phyloP scores from a whole-genome alignment of 148 eudicot species.

The Hydrangea macrophylla region DNA sequence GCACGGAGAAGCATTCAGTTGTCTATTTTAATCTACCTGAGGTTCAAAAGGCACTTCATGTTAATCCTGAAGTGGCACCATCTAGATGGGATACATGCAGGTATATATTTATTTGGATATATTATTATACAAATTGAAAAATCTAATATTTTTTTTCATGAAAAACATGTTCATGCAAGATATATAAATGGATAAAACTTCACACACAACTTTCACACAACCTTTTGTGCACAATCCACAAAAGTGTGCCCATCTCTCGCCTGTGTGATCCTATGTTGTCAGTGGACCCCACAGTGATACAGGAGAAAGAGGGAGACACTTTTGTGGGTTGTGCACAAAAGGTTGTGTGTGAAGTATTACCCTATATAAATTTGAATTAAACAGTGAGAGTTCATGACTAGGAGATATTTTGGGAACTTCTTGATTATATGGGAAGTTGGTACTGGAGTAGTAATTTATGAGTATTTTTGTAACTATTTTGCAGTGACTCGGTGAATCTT shows the following conservation, averaged over 20 bases:
- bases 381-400: background rate
- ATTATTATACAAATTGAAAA: too few relatives aligned
- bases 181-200: background rate
- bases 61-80: constrained; percentile 51
- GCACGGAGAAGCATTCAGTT: constrained; percentile 87
- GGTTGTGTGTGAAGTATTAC: too few relatives aligned
- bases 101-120: constrained; percentile 31
- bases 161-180: constrained; percentile 1
- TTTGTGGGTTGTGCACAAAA: too few relatives aligned
- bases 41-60: constrained; percentile 95
- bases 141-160: too few relatives aligned
- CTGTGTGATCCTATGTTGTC: too few relatives aligned
- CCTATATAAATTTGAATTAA: background rate
- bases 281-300: too few relatives aligned
- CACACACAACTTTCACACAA: too few relatives aligned
- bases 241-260: too few relatives aligned
- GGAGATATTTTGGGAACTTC: background rate
- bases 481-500: constrained; percentile 48
- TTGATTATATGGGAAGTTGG: background rate
- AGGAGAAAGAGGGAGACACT: too few relatives aligned
- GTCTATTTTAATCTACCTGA: constrained; percentile 83
- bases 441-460: background rate
- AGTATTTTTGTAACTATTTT: constrained; percentile 13
- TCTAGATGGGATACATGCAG: constrained; percentile 91
- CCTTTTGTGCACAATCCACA: too few relatives aligned